phyloP scores from a whole-genome alignment of 2,329 filamentous ascomycete genomes.

The Fusarium sp. region DNA sequence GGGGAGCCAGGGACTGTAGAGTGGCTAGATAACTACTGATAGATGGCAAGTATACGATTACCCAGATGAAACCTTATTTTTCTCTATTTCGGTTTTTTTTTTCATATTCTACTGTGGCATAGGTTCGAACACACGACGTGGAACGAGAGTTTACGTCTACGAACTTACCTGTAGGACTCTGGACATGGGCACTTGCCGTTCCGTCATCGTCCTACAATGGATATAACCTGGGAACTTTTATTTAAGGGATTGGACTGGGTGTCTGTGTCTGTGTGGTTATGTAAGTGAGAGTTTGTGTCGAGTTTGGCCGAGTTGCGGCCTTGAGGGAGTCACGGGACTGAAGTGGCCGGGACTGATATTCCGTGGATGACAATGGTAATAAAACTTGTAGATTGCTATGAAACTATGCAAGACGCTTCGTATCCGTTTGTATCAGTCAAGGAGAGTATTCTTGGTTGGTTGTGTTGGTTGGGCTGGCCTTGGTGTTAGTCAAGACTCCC shows the following conservation, averaged over 20 bases:
- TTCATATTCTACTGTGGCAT: not conserved
- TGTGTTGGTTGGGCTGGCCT: too few relatives aligned
- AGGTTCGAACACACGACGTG: conserved; percentile 7
- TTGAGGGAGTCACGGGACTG: not conserved
- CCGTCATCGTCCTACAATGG: conserved; percentile 7
- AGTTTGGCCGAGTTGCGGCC: not conserved
- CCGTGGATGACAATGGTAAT: not conserved
- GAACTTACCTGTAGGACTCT: conserved; percentile 23
- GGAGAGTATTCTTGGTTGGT: not conserved
- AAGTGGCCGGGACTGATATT: not conserved
- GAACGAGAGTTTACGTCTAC: not conserved
- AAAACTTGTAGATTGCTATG: too few relatives aligned
- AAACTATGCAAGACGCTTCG: too few relatives aligned
- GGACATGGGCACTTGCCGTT: conserved; percentile 15
- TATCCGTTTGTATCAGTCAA: too few relatives aligned
- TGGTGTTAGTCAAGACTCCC: too few relatives aligned
- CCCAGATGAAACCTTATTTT: not conserved
- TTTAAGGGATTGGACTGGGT: not conserved
- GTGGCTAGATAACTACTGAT: not conserved
- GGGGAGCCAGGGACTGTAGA: too few relatives aligned
- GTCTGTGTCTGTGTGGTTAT: not conserved
- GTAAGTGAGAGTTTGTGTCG: not conserved
- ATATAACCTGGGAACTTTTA: not conserved
- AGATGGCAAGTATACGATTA: not conserved
- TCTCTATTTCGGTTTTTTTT: not conserved